Evolutionary conservation across 306 rosid species (phyloP).

Genomic region (Clitoria ternatea): DNA sequence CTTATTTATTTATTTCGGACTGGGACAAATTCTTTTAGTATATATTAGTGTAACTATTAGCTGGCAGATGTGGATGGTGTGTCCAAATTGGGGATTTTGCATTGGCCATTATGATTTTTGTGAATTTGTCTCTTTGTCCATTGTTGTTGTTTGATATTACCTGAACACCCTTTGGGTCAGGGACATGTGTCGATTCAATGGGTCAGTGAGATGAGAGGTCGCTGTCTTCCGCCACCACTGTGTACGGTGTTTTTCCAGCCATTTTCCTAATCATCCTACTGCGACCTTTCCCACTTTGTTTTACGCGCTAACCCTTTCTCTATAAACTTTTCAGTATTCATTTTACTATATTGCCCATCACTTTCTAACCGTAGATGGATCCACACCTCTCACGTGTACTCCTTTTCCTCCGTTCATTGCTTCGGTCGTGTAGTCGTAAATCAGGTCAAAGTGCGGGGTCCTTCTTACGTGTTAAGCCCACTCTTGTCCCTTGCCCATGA

Average conservation of each 20-base stretch:
- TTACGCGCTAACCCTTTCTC: constrained; percentile 21
- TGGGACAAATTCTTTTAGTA: neutral
- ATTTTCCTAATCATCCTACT: constrained; percentile 9
- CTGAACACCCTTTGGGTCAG: neutral
- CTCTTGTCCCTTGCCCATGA: neutral
- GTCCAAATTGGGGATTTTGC: neutral
- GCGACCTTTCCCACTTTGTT: constrained; percentile 19
- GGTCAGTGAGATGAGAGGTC: constrained; percentile 37
- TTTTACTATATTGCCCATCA: constrained; percentile 28
- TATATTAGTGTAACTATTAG: constrained; percentile 3
- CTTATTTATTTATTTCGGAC: neutral
- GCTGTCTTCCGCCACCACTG: constrained; percentile 25
- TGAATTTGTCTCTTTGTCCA: constrained; percentile 18
- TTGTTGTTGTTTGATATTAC: neutral
- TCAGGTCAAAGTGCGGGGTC: constrained; percentile 7
- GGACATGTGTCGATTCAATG: constrained; percentile 25
- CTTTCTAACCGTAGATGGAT: neutral
- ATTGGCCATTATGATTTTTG: neutral
- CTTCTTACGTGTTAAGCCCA: neutral
- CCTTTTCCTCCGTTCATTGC: neutral
- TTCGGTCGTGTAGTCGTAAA: neutral
- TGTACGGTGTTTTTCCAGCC: constrained; percentile 4
- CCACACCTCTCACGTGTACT: constrained; percentile 2
- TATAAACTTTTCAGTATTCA: neutral
- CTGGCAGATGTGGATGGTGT: constrained; percentile 26